phyloP scores from a whole-genome alignment of 768 basidiomycete species.

The Agrocybe pediades region DNA sequence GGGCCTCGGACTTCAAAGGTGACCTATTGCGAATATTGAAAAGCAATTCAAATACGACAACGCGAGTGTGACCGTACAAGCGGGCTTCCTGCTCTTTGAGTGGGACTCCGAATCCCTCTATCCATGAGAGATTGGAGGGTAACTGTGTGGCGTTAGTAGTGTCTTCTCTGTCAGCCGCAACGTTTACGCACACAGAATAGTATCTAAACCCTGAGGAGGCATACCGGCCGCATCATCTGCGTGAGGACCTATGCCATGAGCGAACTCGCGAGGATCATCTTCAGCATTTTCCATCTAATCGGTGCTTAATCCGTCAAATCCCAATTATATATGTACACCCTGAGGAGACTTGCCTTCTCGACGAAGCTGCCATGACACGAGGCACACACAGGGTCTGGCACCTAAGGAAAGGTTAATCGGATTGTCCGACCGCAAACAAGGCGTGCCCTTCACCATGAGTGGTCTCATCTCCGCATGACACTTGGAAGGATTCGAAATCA shows the following conservation, averaged over 20 bases:
- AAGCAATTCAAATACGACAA: background rate
- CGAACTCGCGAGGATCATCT: slow-evolving; percentile 77
- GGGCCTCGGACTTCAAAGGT: slow-evolving; percentile 31
- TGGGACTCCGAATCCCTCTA: slow-evolving; percentile 27
- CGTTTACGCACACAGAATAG: slow-evolving; percentile 47
- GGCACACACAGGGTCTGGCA: slow-evolving; percentile 81
- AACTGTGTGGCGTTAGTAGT: slow-evolving; percentile 22
- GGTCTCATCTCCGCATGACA: slow-evolving; percentile 90
- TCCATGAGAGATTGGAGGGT: slow-evolving; percentile 38
- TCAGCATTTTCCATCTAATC: slow-evolving; percentile 70
- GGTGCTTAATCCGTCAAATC: slow-evolving; percentile 2
- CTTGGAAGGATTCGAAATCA: slow-evolving; percentile 38
- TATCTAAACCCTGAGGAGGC: slow-evolving; percentile 41
- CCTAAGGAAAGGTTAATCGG: slow-evolving; percentile 38
- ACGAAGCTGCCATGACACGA: slow-evolving; percentile 83
- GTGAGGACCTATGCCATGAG: slow-evolving; percentile 31
- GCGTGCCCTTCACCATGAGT: slow-evolving; percentile 58
- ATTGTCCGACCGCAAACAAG: background rate
- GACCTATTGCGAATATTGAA: slow-evolving; percentile 13
- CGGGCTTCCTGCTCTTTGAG: slow-evolving; percentile 14
- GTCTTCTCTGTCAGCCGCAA: slow-evolving; percentile 1
- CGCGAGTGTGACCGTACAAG: slow-evolving; percentile 15
- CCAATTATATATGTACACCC: slow-evolving; percentile 11
- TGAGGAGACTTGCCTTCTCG: slow-evolving; percentile 57
- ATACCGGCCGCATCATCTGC: slow-evolving; percentile 25